Percentiles rank a stretch among this genome's conserved stretches.
phyloP scores from a whole-genome alignment of 106 monocot species.

The Ottelia alismoides region DNA sequence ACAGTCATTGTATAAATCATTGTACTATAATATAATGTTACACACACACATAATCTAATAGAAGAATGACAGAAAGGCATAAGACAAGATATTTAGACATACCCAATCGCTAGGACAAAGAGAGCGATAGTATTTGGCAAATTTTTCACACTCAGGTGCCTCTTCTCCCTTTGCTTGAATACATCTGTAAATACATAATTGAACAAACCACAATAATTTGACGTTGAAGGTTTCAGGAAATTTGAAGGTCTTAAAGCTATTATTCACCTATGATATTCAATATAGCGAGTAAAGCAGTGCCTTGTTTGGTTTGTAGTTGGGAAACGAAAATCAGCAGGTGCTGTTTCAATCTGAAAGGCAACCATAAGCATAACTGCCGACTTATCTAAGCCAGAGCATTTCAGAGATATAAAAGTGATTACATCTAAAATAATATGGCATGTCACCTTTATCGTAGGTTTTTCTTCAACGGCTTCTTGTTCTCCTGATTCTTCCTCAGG shows the following conservation, averaged over 20 bases:
- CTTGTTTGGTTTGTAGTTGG: slow-evolving; percentile 96
- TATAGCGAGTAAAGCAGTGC: slow-evolving; percentile 97
- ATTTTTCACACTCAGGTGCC: slow-evolving; percentile 61
- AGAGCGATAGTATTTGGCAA: slow-evolving; percentile 88
- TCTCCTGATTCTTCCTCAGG: slow-evolving; percentile 22
- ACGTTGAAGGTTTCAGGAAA: too few species aligned
- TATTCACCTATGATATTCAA: slow-evolving; percentile 82
- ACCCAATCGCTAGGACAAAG: slow-evolving; percentile 96
- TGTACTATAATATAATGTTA: too few species aligned
- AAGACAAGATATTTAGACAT: slow-evolving; percentile 9
- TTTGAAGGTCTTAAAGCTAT: too few species aligned
- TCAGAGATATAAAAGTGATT: background rate
- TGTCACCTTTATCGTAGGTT: slow-evolving; percentile 70
- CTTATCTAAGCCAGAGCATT: too few species aligned
- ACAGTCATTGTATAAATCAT: too few species aligned
- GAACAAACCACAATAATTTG: too few species aligned
- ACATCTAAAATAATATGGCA: background rate
- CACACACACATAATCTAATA: too few species aligned
- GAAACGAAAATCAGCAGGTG: slow-evolving; percentile 97
- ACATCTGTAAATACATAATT: slow-evolving; percentile 51
- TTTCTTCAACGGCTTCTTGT: slow-evolving; percentile 41
- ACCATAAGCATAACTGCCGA: too few species aligned
- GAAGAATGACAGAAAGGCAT: too few species aligned
- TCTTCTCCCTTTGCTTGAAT: slow-evolving; percentile 82
- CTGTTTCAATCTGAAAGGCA: slow-evolving; percentile 90